These are phyloP conservation scores for Inonotus obliquus DNA, from an alignment of 1,284 basidiomycete species.

Conservation along the genomic window DNA sequence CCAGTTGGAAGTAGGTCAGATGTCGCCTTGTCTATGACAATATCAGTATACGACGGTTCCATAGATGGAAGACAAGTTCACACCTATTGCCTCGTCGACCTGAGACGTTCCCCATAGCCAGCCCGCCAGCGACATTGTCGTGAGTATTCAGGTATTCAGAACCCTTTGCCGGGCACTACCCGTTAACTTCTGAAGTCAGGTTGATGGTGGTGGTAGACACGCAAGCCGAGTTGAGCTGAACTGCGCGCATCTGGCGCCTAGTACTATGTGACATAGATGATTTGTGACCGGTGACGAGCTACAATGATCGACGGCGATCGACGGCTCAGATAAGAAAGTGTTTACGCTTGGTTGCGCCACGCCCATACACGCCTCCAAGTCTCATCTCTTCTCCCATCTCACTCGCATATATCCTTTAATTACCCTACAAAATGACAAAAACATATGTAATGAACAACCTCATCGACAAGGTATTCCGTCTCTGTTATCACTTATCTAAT, in stretches of 20 bases:
- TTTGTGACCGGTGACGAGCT: background rate
- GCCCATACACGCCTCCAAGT: background rate
- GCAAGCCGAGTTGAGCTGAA: background rate
- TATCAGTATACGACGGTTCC: constrained; percentile 1
- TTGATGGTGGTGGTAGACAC: constrained; percentile 1
- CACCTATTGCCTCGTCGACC: constrained; percentile 73
- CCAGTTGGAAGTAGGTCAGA: constrained; percentile 82
- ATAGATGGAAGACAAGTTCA: constrained; percentile 25
- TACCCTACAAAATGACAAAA: constrained; percentile 57
- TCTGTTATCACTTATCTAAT: constrained; percentile 4
- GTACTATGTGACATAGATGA: background rate
- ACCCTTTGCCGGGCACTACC: background rate
- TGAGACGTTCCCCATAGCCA: constrained; percentile 76
- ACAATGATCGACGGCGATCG: background rate
- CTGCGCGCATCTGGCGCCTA: background rate
- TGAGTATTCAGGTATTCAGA: background rate
- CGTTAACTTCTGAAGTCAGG: background rate
- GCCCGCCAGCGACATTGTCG: constrained; percentile 41
- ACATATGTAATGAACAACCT: constrained; percentile 75
- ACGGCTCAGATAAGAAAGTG: background rate
- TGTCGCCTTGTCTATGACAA: constrained; percentile 75
- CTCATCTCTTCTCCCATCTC: constrained; percentile 9
- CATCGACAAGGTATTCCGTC: constrained; percentile 60
- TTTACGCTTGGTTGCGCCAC: background rate
- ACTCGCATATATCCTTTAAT: background rate